phyloP scores from a whole-genome alignment of 495 filamentous ascomycete genomes.

The Pyrenopolyporus hunteri region DNA sequence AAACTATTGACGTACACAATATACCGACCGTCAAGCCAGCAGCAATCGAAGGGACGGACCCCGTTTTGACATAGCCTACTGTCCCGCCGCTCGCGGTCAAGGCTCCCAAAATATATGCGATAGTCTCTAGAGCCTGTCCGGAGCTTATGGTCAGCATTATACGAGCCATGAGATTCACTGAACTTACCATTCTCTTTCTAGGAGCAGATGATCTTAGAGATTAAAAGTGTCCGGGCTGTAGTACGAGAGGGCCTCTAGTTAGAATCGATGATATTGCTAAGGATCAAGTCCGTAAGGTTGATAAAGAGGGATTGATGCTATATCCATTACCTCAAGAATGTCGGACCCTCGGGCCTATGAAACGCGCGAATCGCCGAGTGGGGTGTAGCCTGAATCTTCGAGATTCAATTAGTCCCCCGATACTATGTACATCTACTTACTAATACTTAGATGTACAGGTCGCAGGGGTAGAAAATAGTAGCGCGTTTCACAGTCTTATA shows the following conservation, averaged over 20 bases:
- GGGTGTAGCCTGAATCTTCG: background rate
- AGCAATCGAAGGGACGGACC: slow-evolving; percentile 81
- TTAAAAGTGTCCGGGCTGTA: background rate
- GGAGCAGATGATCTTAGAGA: background rate
- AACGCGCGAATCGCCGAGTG: slow-evolving; percentile 29
- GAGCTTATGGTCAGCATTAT: slow-evolving; percentile 15
- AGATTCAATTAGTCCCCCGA: slow-evolving; percentile 2
- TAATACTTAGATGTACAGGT: no score
- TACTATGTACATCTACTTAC: no score
- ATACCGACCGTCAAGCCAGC: slow-evolving; percentile 83
- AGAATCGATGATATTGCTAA: background rate
- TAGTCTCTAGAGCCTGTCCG: slow-evolving; percentile 37
- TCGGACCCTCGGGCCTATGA: slow-evolving; percentile 23
- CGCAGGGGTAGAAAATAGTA: no score
- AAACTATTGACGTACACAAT: slow-evolving; percentile 49
- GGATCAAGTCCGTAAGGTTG: slow-evolving; percentile 12
- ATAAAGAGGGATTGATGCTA: slow-evolving; percentile 14
- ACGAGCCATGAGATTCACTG: background rate
- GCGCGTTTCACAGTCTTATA: no score
- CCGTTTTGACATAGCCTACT: slow-evolving; percentile 79
- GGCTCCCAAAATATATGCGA: slow-evolving; percentile 75
- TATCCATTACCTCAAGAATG: slow-evolving; percentile 10
- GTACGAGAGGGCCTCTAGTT: background rate
- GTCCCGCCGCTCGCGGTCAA: slow-evolving; percentile 87
- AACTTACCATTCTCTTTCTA: slow-evolving; percentile 25